Evolutionary conservation across 208 protist species (phyloP).

Genomic region (Crithidia sp.): DNA sequence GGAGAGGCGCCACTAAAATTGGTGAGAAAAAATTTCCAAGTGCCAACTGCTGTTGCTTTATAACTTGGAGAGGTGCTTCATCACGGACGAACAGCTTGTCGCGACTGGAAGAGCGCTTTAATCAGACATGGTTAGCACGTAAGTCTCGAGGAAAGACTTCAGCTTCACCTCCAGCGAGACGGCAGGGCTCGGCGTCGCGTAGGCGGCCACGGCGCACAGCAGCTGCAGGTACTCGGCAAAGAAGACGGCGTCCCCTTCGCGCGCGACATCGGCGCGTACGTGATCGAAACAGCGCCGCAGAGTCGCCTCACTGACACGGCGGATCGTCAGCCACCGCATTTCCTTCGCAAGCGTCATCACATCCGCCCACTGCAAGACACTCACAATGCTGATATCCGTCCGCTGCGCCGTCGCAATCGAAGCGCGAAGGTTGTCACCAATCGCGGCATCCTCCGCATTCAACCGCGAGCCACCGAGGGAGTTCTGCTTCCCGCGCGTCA

Average conservation of each 20-base stretch:
- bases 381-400: conserved; percentile 72
- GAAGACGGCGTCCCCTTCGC: conserved; percentile 66
- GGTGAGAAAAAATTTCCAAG: background rate
- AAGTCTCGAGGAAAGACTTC: conserved; percentile 43
- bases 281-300: conserved; percentile 50
- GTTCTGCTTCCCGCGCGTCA: background rate
- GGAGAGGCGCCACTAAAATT: background rate
- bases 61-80: no score
- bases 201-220: conserved; percentile 62
- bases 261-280: conserved; percentile 41
- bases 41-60: no score
- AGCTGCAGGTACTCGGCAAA: conserved; percentile 74
- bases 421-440: background rate
- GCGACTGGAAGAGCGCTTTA: background rate
- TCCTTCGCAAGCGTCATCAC: conserved; percentile 54
- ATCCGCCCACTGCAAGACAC: conserved; percentile 49
- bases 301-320: conserved; percentile 14
- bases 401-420: conserved; percentile 10
- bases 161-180: conserved; percentile 68
- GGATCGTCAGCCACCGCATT: conserved; percentile 44
- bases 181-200: conserved; percentile 47
- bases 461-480: background rate
- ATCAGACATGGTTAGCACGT: conserved; percentile 35
- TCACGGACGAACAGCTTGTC: no score
- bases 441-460: background rate